phyloP scores from a whole-genome alignment of 805 yeast genomes.

The Candida orba region DNA sequence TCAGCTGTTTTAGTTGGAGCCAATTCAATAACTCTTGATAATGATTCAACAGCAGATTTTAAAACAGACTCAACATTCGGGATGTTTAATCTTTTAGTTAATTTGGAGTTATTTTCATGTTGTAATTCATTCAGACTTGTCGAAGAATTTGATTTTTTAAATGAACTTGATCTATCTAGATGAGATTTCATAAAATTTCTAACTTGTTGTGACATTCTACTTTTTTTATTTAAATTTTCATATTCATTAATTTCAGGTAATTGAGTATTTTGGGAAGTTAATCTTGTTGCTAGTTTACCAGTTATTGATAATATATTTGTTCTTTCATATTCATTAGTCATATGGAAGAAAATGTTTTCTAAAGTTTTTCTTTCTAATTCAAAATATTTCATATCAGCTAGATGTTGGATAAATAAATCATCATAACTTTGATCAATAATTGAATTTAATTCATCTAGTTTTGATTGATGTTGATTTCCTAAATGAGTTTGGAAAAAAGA shows the following conservation, averaged over 20 bases:
- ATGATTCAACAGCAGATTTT: slow-evolving; percentile 66
- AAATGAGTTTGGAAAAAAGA: slow-evolving; percentile 41
- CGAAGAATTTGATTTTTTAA: slow-evolving; percentile 20
- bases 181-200: slow-evolving; percentile 50
- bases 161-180: slow-evolving; percentile 36
- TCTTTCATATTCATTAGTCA: slow-evolving; percentile 26
- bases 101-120: slow-evolving; percentile 2
- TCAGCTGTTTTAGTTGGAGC: slow-evolving; percentile 53
- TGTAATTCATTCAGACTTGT: slow-evolving; percentile 4
- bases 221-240: slow-evolving; percentile 24
- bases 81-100: slow-evolving; percentile 26
- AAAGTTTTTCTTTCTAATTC: slow-evolving; percentile 63
- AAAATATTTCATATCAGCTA: slow-evolving; percentile 63
- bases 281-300: slow-evolving; percentile 22
- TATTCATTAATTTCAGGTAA: slow-evolving; percentile 17
- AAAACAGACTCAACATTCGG: slow-evolving; percentile 54
- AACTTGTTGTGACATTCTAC: slow-evolving; percentile 41
- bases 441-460: slow-evolving; percentile 31
- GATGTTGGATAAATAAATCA: slow-evolving; percentile 67
- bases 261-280: not conserved
- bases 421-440: slow-evolving; percentile 64
- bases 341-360: slow-evolving; percentile 31
- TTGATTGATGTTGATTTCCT: slow-evolving; percentile 33
- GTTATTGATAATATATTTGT: slow-evolving; percentile 26
- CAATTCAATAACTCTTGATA: slow-evolving; percentile 70